Evolutionary conservation across 2,329 filamentous ascomycete species (phyloP).

Genomic region (Fusarium sp.): DNA sequence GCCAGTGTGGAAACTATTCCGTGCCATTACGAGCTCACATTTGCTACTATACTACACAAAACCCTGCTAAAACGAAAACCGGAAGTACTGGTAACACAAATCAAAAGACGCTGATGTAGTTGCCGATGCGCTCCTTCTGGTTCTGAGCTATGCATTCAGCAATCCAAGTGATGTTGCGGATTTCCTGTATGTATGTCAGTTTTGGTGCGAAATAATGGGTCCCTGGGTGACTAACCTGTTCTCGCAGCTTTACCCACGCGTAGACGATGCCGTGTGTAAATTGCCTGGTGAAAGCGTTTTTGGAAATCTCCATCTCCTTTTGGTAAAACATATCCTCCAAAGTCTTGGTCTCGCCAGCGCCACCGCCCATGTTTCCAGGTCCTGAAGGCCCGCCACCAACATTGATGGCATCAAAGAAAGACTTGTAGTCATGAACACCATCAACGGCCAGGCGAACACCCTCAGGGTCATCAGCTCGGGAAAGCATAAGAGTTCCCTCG

Average conservation of each 20-base stretch:
- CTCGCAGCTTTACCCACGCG: constrained; percentile 95
- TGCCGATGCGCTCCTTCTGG: constrained; percentile 98
- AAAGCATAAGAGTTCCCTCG: constrained; percentile 94
- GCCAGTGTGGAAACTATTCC: constrained; percentile 50
- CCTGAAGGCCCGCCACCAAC: constrained; percentile 77
- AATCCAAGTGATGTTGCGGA: constrained; percentile 99
- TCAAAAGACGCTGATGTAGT: constrained; percentile 98
- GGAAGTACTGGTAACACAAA: constrained; percentile 37
- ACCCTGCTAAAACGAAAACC: constrained; percentile 49
- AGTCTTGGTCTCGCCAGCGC: constrained; percentile 85
- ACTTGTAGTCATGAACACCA: constrained; percentile 92
- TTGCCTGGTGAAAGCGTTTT: constrained; percentile 93
- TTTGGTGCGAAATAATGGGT: not conserved
- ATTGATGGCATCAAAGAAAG: constrained; percentile 92
- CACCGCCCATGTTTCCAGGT: constrained; percentile 85
- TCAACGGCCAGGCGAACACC: constrained; percentile 94
- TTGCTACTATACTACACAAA: constrained; percentile 61
- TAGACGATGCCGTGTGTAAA: constrained; percentile 97
- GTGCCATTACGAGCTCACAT: constrained; percentile 54
- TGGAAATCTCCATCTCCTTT: constrained; percentile 99
- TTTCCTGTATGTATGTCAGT: constrained; percentile 76
- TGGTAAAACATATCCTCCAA: constrained; percentile 98
- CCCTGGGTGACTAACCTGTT: constrained; percentile 77
- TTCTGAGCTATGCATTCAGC: constrained; percentile 99
- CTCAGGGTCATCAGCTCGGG: constrained; percentile 92